A percentile compares a stretch with the other conserved stretches of the same genome.
Conservation (phyloP, 257 asterid genomes). For the Solanum tarapatanum region DNA sequence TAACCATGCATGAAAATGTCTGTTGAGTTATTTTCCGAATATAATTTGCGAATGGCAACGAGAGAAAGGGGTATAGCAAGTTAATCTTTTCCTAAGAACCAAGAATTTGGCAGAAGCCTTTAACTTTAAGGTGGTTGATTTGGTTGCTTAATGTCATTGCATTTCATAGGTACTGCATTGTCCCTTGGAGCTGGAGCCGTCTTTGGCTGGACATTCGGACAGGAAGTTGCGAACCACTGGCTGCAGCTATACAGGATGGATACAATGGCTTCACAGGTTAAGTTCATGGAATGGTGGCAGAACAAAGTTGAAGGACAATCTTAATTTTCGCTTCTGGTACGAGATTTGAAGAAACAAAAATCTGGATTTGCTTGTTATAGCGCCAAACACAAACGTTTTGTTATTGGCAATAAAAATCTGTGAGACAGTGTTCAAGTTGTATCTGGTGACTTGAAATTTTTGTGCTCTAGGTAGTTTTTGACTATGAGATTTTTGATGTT, state of each 20-base stretch:
- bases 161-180: slow-evolving; percentile 52
- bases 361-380: background rate
- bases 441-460: background rate
- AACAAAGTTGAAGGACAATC: slow-evolving; percentile 38
- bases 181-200: slow-evolving; percentile 71
- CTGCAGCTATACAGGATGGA: slow-evolving; percentile 65
- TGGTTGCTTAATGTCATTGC: background rate
- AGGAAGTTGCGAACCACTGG: slow-evolving; percentile 70
- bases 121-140: background rate
- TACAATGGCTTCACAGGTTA: slow-evolving; percentile 69
- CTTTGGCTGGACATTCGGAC: slow-evolving; percentile 70
- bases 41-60: background rate
- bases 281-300: slow-evolving; percentile 88
- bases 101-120: background rate
- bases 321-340: background rate
- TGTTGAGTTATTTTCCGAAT: background rate
- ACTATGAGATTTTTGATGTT: background rate
- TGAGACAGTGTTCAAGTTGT: background rate
- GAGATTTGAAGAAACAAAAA: background rate
- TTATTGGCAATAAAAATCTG: background rate
- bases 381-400: background rate
- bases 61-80: background rate
- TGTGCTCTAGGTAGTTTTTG: background rate
- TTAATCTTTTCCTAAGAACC: background rate
- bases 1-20: background rate